Evolutionary conservation across 805 yeast species (phyloP).

Genomic region (Ogataea wickerhamii): DNA sequence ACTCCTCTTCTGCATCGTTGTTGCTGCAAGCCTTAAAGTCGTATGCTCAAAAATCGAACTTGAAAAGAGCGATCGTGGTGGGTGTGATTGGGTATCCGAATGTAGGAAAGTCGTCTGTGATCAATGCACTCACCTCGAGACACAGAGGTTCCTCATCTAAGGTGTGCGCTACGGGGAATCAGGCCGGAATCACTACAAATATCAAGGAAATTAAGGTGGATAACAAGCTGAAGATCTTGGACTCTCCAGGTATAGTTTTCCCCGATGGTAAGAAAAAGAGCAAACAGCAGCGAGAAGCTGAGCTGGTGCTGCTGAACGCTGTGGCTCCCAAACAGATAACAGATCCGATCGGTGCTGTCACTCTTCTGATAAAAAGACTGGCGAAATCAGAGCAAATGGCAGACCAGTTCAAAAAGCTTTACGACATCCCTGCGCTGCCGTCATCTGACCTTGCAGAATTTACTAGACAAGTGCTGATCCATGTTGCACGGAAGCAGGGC

Average conservation of each 20-base stretch:
- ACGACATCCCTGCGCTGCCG: conserved; percentile 78
- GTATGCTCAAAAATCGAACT: conserved; percentile 76
- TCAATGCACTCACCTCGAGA: conserved; percentile 80
- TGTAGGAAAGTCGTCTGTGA: conserved; percentile 93
- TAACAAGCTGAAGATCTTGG: conserved; percentile 80
- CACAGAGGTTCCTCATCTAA: conserved; percentile 65
- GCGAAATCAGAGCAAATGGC: conserved; percentile 75
- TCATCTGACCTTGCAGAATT: conserved; percentile 69
- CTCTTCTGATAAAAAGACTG: conserved; percentile 70
- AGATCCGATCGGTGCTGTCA: conserved; percentile 83
- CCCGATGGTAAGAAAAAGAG: conserved; percentile 51
- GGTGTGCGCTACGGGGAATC: conserved; percentile 96
- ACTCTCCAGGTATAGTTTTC: conserved; percentile 97
- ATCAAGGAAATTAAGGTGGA: conserved; percentile 91
- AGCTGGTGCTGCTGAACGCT: conserved; percentile 82
- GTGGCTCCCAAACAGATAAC: conserved; percentile 79
- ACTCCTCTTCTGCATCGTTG: conserved; percentile 65
- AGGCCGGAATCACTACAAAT: conserved; percentile 94
- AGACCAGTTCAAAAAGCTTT: conserved; percentile 66
- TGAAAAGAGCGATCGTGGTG: conserved; percentile 84
- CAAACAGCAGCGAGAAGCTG: conserved; percentile 72
- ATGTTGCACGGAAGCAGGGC: conserved; percentile 89
- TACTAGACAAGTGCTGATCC: conserved; percentile 82
- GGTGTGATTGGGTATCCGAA: conserved; percentile 98
- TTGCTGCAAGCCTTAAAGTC: conserved; percentile 79